Conservation (phyloP, 78 protist genomes). For the Chrysochromulina parva region DNA sequence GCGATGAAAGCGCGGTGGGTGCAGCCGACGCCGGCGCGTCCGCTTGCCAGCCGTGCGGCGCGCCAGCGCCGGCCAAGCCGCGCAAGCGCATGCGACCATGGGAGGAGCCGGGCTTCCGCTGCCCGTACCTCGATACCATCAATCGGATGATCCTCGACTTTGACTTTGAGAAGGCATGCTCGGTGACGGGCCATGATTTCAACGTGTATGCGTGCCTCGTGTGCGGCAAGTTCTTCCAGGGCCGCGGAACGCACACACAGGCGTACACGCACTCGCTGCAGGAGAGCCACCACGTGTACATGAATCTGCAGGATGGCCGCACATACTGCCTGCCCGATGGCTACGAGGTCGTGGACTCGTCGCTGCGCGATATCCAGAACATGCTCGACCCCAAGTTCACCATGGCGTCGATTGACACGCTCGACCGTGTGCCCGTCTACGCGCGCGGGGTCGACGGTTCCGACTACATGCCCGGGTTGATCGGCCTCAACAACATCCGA, state of each 20-base stretch:
- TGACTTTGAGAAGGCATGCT: constrained; percentile 95
- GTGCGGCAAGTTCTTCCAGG: constrained; percentile 96
- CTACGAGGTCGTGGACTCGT: constrained; percentile 90
- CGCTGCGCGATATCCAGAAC: constrained; percentile 85
- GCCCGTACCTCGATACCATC: constrained; percentile 84
- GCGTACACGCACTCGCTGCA: constrained; percentile 92
- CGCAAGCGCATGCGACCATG: not conserved
- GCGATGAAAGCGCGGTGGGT: too few relatives aligned
- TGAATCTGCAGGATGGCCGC: constrained; percentile 74
- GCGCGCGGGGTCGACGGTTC: constrained; percentile 61
- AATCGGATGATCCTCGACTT: constrained; percentile 84
- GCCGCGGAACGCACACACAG: constrained; percentile 84
- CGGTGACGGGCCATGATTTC: constrained; percentile 76
- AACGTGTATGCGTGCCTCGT: constrained; percentile 98
- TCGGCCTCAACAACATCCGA: constrained; percentile 93
- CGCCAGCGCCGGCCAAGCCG: too few relatives aligned
- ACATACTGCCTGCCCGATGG: constrained; percentile 96
- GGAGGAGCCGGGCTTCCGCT: constrained; percentile 37
- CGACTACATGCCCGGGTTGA: constrained; percentile 80
- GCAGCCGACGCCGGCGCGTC: too few relatives aligned
- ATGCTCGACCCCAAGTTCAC: constrained; percentile 60
- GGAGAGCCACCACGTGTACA: constrained; percentile 88
- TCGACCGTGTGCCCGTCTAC: constrained; percentile 32
- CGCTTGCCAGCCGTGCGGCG: too few relatives aligned
- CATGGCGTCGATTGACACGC: not conserved